Conservation (phyloP, 768 basidiomycete species). For the Cystofilobasidium bisporidii region DNA sequence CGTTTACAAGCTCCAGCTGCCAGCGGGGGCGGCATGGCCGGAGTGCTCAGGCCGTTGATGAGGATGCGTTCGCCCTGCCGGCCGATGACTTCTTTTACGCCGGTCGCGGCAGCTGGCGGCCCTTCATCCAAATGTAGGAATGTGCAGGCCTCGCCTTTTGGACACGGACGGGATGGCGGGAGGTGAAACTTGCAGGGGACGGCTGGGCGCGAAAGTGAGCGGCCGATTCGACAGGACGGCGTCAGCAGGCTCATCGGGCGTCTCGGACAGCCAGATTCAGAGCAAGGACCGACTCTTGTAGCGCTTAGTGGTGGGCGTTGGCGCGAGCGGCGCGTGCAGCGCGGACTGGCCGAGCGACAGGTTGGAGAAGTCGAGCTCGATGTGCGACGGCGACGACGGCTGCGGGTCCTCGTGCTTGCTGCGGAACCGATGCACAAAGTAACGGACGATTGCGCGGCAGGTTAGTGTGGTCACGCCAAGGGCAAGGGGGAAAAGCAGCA, state of each 20-base stretch:
- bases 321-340: neutral
- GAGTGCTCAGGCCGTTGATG: neutral
- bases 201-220: too few relatives aligned
- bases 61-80: neutral
- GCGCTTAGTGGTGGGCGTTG: neutral
- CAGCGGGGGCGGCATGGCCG: neutral
- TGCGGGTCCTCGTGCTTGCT: slow-evolving; percentile 2
- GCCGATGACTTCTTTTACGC: neutral
- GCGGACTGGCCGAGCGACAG: neutral
- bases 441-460: too few relatives aligned
- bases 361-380: neutral
- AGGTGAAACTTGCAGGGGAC: neutral
- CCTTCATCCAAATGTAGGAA: neutral
- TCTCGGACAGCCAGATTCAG: too few relatives aligned
- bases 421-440: too few relatives aligned
- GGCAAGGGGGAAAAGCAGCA: neutral
- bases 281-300: neutral
- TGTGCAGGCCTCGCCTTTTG: neutral
- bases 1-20: neutral
- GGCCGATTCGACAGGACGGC: too few relatives aligned
- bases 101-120: neutral
- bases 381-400: neutral
- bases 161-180: neutral
- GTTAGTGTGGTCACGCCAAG: neutral
- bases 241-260: too few relatives aligned